Percentiles rank a stretch among this genome's conserved stretches.
These are phyloP conservation scores for Begonia peltatifolia DNA, from an alignment of 306 rosid genomes.

Conservation along the genomic window DNA sequence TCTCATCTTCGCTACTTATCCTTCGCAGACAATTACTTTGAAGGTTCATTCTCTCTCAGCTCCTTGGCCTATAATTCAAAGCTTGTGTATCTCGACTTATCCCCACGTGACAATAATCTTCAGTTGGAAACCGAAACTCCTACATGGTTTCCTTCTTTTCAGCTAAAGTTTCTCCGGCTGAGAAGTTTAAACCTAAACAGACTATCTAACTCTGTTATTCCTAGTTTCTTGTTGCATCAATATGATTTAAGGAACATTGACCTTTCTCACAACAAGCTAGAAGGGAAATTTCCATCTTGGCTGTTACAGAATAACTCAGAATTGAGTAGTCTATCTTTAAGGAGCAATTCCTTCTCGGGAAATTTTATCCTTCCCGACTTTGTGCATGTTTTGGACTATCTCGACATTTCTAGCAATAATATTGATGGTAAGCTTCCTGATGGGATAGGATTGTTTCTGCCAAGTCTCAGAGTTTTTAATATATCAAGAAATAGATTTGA, in stretches of 20 bases:
- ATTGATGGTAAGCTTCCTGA: constrained; percentile 9
- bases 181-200: constrained; percentile 2
- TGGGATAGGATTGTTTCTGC: constrained; percentile 10
- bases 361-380: constrained; percentile 2
- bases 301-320: constrained; percentile 14
- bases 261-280: constrained; percentile 11
- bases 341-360: constrained; percentile 4
- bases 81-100: constrained; percentile 6
- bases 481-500: constrained; percentile 10
- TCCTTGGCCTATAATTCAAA: constrained; percentile 15
- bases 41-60: constrained; percentile 15
- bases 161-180: not conserved
- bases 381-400: not conserved
- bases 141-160: constrained; percentile 16
- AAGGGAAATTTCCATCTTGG: constrained; percentile 17
- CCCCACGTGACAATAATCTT: not conserved
- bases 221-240: constrained; percentile 16
- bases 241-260: not conserved
- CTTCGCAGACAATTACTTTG: not conserved
- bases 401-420: constrained; percentile 10
- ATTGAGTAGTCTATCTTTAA: constrained; percentile 3
- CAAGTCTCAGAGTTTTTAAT: not conserved
- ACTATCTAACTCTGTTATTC: not conserved
- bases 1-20: constrained; percentile 1
- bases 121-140: constrained; percentile 12